These are phyloP conservation scores for Cercospora citrullina DNA, from an alignment of 2,329 filamentous ascomycete genomes.

Conservation along the genomic window DNA sequence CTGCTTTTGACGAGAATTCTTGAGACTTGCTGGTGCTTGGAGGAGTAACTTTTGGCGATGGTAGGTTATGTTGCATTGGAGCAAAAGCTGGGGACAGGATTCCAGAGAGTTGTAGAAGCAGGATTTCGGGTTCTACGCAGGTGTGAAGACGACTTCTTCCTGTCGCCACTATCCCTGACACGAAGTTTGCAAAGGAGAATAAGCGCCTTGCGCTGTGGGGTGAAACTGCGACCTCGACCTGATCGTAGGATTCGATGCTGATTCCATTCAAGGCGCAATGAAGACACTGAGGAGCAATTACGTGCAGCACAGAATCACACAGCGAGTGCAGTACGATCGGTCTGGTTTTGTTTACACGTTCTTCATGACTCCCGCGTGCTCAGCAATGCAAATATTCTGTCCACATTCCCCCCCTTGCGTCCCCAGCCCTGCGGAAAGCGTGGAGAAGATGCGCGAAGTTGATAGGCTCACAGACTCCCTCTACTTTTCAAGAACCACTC, in stretches of 20 bases:
- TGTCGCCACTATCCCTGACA: neutral
- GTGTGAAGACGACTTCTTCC: neutral
- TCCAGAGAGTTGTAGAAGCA: neutral
- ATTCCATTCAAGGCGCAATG: too few species aligned
- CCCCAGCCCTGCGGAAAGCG: neutral
- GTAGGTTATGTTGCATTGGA: neutral
- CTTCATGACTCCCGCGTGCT: slow-evolving; percentile 19
- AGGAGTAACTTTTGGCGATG: neutral
- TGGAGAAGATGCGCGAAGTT: neutral
- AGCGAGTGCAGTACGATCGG: too few species aligned
- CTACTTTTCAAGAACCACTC: neutral
- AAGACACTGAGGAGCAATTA: too few species aligned
- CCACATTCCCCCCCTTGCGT: slow-evolving; percentile 20
- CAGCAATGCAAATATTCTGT: slow-evolving; percentile 9
- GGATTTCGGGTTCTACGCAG: neutral
- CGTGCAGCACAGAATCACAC: too few species aligned
- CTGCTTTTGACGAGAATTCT: slow-evolving; percentile 16
- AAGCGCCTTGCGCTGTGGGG: neutral
- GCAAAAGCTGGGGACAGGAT: neutral
- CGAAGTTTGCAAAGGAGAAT: neutral
- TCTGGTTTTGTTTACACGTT: slow-evolving; percentile 9
- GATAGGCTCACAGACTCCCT: neutral
- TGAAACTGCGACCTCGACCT: neutral
- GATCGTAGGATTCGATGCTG: too few species aligned
- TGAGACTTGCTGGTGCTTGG: neutral